Evolutionary conservation across 139 green algal species (phyloP), one percentile per base, ranked within the genome.

Genomic region (Chlorella sp.): DNA sequence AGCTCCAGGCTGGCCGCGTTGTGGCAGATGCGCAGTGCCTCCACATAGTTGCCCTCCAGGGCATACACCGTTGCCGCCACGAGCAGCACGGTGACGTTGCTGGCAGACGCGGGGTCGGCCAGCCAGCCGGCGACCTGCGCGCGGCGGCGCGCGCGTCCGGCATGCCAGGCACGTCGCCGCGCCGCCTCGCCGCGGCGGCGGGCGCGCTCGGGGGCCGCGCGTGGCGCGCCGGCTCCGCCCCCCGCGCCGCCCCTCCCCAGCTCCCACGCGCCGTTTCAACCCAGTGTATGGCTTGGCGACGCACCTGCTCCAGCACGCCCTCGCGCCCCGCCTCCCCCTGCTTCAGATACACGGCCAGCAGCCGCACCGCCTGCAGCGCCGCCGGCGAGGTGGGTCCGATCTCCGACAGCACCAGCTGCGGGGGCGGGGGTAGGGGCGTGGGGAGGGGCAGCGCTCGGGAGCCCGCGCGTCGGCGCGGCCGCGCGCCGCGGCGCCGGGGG

Each of bases 401-500:
- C 60, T 98, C 96, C 51, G 85, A 90, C 38, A 98, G 89, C 6
- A 98, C 95, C 36, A 98, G 70, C 95, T 99, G 91, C 77, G 38
- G 33, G 23, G 2, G 19, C 5, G 33, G 7, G 35, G 45, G 35
- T 17, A 41, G 36, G 21, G 25, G n/a, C 1, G n/a, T n/a, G n/a
- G n/a, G n/a, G n/a, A n/a, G n/a, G n/a, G n/a, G n/a, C n/a, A n/a
- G n/a, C n/a, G n/a, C n/a, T n/a, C n/a, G n/a, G n/a, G n/a, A n/a
- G n/a, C n/a, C n/a, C n/a, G n/a, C n/a, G n/a, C n/a, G n/a, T n/a
- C n/a, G n/a, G n/a, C n/a, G n/a, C n/a, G n/a, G n/a, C n/a, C n/a
- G n/a, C n/a, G n/a, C n/a, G n/a, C n/a, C n/a, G n/a, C n/a, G n/a
- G n/a, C n/a, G n/a, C n/a, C n/a, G n/a, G n/a, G n/a, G n/a, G n/a